A percentile compares a stretch with the other conserved stretches of the same genome.
These are phyloP conservation scores for Mycena maculata DNA, from an alignment of 768 basidiomycete genomes.

Conservation along the genomic window DNA sequence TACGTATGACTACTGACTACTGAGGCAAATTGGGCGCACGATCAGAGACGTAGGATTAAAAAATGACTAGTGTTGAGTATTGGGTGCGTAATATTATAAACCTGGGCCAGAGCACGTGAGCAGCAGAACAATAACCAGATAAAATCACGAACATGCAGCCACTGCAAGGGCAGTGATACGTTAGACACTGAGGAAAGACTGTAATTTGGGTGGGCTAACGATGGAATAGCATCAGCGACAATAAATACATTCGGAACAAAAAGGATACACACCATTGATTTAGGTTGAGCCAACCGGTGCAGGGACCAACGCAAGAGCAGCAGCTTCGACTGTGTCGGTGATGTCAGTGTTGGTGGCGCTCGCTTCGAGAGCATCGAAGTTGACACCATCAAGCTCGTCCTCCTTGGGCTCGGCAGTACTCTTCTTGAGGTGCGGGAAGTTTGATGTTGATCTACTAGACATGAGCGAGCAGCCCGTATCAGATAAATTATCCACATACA, in stretches of 20 bases:
- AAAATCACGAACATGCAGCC: too few species aligned
- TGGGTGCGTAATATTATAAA: too few species aligned
- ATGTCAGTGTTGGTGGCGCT: not conserved
- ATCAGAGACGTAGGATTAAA: not conserved
- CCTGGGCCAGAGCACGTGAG: too few species aligned
- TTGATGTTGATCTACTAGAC: not conserved
- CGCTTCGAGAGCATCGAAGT: constrained; percentile 15
- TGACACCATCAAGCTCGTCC: constrained; percentile 3
- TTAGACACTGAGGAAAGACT: too few species aligned
- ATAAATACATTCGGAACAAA: too few species aligned
- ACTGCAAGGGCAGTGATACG: too few species aligned
- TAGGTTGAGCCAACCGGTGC: not conserved
- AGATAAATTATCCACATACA: not conserved
- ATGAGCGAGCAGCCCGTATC: too few species aligned
- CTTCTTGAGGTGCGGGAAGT: constrained; percentile 13
- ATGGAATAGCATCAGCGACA: too few species aligned
- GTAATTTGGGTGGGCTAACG: too few species aligned
- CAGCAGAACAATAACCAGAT: too few species aligned
- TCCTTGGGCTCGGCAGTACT: not conserved
- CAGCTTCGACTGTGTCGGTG: not conserved
- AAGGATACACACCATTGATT: too few species aligned
- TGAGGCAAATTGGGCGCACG: not conserved
- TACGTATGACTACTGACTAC: not conserved
- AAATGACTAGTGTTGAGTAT: too few species aligned
- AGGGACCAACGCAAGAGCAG: not conserved